Conservation (phyloP, 768 basidiomycete genomes). For the Tephrocybe sp. region DNA sequence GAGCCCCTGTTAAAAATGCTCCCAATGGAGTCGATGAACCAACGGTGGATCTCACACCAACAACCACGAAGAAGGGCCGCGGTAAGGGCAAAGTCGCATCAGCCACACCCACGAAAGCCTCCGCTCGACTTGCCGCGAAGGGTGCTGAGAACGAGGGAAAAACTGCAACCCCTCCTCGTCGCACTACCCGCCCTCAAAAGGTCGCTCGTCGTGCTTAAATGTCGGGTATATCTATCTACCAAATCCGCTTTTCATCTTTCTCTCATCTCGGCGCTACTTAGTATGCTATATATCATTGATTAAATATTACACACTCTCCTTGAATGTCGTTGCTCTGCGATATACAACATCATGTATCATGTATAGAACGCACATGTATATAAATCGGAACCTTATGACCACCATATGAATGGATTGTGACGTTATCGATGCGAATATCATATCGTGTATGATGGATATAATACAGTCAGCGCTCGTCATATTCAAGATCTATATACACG, state of each 20-base stretch:
- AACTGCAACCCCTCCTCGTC: conserved; percentile 23
- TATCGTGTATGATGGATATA: no score
- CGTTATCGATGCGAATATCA: no score
- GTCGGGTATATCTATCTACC: neutral
- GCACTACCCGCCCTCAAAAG: conserved; percentile 36
- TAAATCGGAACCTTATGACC: neutral
- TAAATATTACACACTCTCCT: neutral
- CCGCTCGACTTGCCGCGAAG: conserved; percentile 8
- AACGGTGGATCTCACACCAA: neutral
- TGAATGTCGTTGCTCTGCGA: conserved; percentile 5
- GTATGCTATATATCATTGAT: conserved; percentile 3
- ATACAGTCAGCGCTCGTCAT: no score
- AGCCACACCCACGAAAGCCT: conserved; percentile 6
- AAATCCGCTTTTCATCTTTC: neutral
- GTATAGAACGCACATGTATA: neutral
- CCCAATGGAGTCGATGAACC: conserved; percentile 11
- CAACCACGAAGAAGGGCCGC: conserved; percentile 10
- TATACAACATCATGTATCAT: neutral
- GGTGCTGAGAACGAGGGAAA: conserved; percentile 19
- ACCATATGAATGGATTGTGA: neutral
- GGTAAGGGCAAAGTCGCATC: conserved; percentile 15
- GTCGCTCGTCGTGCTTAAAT: conserved; percentile 18
- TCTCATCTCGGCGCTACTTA: conserved; percentile 1
- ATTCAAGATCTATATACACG: conserved; percentile 11
- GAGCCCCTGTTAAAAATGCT: conserved; percentile 7